Conservation (phyloP, 1,284 basidiomycete species). For the Farysia itapuensis region DNA sequence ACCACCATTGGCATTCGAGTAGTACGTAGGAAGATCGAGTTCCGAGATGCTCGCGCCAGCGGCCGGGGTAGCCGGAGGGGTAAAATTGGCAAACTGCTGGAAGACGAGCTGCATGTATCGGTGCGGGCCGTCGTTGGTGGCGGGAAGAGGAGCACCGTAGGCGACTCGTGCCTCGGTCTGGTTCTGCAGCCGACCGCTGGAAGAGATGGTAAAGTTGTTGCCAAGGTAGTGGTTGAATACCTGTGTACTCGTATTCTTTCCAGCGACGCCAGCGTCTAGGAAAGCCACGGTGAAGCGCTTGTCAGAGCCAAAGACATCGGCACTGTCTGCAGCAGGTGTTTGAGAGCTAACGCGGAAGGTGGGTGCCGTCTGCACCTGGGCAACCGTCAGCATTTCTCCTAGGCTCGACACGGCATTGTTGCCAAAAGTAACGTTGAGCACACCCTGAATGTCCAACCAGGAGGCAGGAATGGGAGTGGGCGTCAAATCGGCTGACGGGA, state of each 20-base stretch:
- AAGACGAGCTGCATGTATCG: constrained; percentile 49
- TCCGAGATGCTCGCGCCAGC: constrained; percentile 17
- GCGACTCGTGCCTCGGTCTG: constrained; percentile 20
- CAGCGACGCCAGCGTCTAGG: constrained; percentile 31
- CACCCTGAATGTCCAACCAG: constrained; percentile 42
- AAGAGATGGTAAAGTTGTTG: constrained; percentile 27
- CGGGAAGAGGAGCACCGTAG: constrained; percentile 35
- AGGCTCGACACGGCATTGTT: constrained; percentile 23
- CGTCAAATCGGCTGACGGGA: constrained; percentile 29
- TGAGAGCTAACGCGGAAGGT: constrained; percentile 26
- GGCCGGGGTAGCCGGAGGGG: constrained; percentile 24
- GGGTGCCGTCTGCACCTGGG: constrained; percentile 32
- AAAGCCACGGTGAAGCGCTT: constrained; percentile 35
- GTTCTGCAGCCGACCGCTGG: constrained; percentile 20
- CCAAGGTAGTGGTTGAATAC: constrained; percentile 40
- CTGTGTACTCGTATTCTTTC: constrained; percentile 22
- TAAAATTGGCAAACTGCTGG: constrained; percentile 42
- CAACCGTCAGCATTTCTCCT: constrained; percentile 31
- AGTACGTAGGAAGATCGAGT: constrained; percentile 24
- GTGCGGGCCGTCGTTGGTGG: constrained; percentile 40
- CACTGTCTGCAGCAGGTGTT: constrained; percentile 12
- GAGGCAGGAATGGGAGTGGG: constrained; percentile 19
- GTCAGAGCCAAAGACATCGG: constrained; percentile 12
- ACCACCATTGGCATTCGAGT: constrained; percentile 34
- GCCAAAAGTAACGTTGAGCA: constrained; percentile 41